Conservation (phyloP, 345 rosid genomes). For the Citrus reticulata region DNA sequence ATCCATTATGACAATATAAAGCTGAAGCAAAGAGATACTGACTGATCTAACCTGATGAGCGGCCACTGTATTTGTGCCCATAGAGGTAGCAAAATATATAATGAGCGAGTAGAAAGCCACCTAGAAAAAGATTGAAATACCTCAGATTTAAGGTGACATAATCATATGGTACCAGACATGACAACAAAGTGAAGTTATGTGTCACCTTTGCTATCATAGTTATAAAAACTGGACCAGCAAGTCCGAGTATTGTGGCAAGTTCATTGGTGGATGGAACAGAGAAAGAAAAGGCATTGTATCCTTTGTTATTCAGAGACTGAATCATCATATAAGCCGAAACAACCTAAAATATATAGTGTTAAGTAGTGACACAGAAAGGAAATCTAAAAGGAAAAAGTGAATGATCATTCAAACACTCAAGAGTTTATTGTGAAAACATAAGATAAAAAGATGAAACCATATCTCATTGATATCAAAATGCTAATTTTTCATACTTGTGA, state of each 20-base stretch:
- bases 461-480: background rate
- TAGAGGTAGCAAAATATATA: constrained; percentile 75
- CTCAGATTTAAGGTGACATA: constrained; percentile 13
- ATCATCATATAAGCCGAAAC: constrained; percentile 93
- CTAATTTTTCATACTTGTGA: constrained; percentile 58
- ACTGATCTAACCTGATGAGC: constrained; percentile 78
- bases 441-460: background rate
- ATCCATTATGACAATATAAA: background rate
- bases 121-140: constrained; percentile 36
- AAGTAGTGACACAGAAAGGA: background rate
- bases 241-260: constrained; percentile 47
- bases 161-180: background rate
- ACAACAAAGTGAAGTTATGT: constrained; percentile 7
- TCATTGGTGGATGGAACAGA: constrained; percentile 61
- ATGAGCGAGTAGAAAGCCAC: constrained; percentile 76
- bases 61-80: constrained; percentile 73
- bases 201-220: constrained; percentile 61
- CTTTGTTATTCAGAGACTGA: constrained; percentile 66
- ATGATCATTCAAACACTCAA: background rate
- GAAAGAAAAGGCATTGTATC: constrained; percentile 63
- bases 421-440: background rate
- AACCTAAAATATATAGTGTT: constrained; percentile 38
- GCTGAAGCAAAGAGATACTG: constrained; percentile 10
- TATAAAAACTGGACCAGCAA: constrained; percentile 72
- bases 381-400: background rate